phyloP scores from a whole-genome alignment of 2,329 filamentous ascomycete genomes.

The Parasarocladium wereldwijsianum region DNA sequence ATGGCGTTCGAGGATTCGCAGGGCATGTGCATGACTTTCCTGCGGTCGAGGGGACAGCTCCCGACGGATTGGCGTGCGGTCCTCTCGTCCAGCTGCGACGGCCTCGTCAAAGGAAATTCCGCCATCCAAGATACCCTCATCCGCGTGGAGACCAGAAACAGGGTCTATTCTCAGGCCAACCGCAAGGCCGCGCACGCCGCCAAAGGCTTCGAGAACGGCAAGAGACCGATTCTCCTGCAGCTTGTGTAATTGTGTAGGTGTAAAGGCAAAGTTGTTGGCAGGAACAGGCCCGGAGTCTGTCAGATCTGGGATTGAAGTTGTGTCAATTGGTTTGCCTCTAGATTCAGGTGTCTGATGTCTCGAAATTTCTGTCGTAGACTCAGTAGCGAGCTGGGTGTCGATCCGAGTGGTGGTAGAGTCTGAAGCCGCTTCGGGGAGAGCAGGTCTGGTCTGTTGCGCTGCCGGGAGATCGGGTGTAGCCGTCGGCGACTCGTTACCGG shows the following conservation, averaged over 20 bases:
- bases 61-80: constrained; percentile 12
- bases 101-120: constrained; percentile 34
- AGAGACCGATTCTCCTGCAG: constrained; percentile 35
- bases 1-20: constrained; percentile 14
- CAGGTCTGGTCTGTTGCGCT: no score
- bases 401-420: no score
- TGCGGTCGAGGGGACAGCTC: constrained; percentile 8
- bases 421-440: no score
- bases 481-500: no score
- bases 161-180: constrained; percentile 33
- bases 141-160: constrained; percentile 30
- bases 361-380: no score
- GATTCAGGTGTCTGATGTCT: no score
- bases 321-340: no score
- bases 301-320: constrained; percentile 11
- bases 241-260: constrained; percentile 36
- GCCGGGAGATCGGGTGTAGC: no score
- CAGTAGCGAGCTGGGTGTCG: no score
- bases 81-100: constrained; percentile 19
- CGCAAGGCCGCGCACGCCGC: constrained; percentile 37
- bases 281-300: constrained; percentile 12
- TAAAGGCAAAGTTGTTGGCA: constrained; percentile 36
- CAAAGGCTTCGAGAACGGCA: constrained; percentile 32
- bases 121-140: constrained; percentile 31
- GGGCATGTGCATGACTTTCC: constrained; percentile 12